These are phyloP conservation scores for Colletotrichum gloeosporioides DNA, from an alignment of 2,329 filamentous ascomycete species.

Conservation along the genomic window DNA sequence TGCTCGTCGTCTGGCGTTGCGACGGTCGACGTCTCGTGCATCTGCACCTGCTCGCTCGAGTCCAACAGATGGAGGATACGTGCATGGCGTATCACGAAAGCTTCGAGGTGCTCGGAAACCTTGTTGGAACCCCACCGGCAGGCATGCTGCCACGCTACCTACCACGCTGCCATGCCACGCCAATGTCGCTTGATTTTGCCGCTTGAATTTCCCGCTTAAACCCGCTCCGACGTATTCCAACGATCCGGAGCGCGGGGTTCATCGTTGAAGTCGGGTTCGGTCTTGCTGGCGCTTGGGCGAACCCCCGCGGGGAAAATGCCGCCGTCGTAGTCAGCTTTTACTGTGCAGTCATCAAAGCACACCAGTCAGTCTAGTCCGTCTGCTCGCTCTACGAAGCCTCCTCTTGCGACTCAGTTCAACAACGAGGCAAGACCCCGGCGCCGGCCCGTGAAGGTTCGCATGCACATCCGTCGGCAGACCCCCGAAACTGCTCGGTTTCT, in stretches of 20 bases:
- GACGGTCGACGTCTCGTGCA: conserved; percentile 7
- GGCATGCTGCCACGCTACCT: not conserved
- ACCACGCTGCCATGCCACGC: not conserved
- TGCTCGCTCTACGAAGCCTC: not conserved
- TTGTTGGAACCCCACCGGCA: not conserved
- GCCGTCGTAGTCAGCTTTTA: not conserved
- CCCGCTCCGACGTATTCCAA: not conserved
- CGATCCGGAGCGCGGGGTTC: conserved; percentile 2
- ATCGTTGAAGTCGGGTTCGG: not conserved
- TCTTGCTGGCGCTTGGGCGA: not conserved
- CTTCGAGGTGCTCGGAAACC: not conserved
- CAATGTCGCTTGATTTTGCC: not conserved
- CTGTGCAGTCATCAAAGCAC: not conserved
- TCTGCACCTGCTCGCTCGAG: not conserved
- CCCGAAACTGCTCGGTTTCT: not conserved
- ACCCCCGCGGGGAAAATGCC: not conserved
- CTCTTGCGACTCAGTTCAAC: not conserved
- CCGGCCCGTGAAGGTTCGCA: not conserved
- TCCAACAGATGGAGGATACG: not conserved
- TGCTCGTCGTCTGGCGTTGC: not conserved
- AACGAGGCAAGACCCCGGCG: not conserved
- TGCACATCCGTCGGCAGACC: not conserved
- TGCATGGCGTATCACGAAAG: not conserved
- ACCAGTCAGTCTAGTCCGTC: not conserved
- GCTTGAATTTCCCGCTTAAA: not conserved